phyloP scores from a whole-genome alignment of 441 rosid genomes.

The Pelargonium australe region DNA sequence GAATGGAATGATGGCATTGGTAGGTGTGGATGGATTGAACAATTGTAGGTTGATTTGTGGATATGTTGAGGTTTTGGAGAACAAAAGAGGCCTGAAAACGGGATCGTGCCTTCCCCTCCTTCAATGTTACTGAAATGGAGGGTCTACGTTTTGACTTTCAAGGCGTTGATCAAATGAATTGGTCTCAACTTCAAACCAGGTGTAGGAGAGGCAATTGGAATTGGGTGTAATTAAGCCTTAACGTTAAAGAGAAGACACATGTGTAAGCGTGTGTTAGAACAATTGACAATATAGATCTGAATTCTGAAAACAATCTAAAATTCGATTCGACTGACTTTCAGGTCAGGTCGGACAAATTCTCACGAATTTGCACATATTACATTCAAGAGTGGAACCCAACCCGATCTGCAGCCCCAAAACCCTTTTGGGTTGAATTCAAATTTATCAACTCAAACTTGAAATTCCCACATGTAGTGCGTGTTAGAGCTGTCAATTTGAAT shows the following conservation, averaged over 20 bases:
- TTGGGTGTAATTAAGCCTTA: slow-evolving; percentile 32
- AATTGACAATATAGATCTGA: too few relatives aligned
- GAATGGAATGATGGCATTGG: slow-evolving; percentile 1
- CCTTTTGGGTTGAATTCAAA: too few relatives aligned
- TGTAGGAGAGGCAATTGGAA: slow-evolving; percentile 14
- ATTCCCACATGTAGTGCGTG: too few relatives aligned
- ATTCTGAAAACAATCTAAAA: too few relatives aligned
- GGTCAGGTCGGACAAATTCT: too few relatives aligned
- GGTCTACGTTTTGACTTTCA: slow-evolving; percentile 16
- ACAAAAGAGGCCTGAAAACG: slow-evolving; percentile 25
- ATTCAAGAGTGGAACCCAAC: too few relatives aligned
- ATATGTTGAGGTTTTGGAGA: slow-evolving; percentile 1
- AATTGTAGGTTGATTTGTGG: background rate
- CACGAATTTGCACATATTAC: too few relatives aligned
- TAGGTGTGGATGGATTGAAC: background rate
- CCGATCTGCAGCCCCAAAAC: too few relatives aligned
- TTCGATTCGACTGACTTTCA: slow-evolving; percentile 33
- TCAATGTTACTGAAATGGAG: slow-evolving; percentile 14
- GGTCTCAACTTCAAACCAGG: slow-evolving; percentile 22
- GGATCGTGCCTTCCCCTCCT: slow-evolving; percentile 22
- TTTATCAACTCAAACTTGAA: too few relatives aligned
- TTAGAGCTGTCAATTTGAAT: too few relatives aligned
- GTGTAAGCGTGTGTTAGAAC: too few relatives aligned
- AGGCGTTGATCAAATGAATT: slow-evolving; percentile 28
- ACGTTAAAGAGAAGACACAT: too few relatives aligned